A percentile compares a stretch with the other conserved stretches of the same genome.
These are phyloP conservation scores for Bipolaris cookei DNA, from an alignment of 2,329 filamentous ascomycete genomes.

Conservation along the genomic window DNA sequence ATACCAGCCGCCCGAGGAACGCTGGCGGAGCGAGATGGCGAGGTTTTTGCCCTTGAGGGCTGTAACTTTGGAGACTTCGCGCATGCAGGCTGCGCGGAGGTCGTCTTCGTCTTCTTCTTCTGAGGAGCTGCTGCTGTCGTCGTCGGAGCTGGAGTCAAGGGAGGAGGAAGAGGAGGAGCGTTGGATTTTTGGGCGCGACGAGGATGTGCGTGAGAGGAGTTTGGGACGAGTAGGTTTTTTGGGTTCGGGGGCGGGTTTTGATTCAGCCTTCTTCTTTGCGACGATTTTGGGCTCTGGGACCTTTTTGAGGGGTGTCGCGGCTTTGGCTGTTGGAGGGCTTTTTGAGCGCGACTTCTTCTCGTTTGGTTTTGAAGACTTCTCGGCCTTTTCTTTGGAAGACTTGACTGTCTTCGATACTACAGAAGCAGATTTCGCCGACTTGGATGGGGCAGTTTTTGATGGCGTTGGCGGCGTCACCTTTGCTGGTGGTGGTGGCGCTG, in stretches of 20 bases:
- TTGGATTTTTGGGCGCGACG: slow-evolving; percentile 13
- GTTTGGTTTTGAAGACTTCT: slow-evolving; percentile 8
- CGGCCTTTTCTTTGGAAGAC: slow-evolving; percentile 9
- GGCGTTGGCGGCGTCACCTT: slow-evolving; percentile 5
- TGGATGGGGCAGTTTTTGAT: slow-evolving; percentile 17
- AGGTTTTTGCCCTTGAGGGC: slow-evolving; percentile 33
- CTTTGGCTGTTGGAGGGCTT: slow-evolving; percentile 11
- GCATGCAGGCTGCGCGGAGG: slow-evolving; percentile 15
- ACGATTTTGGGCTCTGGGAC: slow-evolving; percentile 10
- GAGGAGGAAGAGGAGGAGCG: slow-evolving; percentile 8
- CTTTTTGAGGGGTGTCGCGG: slow-evolving; percentile 10
- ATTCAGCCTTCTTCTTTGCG: slow-evolving; percentile 8
- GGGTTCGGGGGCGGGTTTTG: slow-evolving; percentile 7
- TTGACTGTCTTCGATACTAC: slow-evolving; percentile 7
- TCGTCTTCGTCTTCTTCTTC: slow-evolving; percentile 12
- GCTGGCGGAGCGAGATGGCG: slow-evolving; percentile 29
- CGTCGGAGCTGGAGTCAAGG: slow-evolving; percentile 7
- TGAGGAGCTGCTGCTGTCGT: neutral
- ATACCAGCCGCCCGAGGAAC: slow-evolving; percentile 33
- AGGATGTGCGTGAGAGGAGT: slow-evolving; percentile 7
- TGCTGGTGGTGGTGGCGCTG: slow-evolving; percentile 9
- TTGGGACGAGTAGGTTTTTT: slow-evolving; percentile 10
- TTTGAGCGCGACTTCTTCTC: slow-evolving; percentile 18
- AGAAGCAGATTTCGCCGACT: slow-evolving; percentile 9
- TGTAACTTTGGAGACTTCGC: slow-evolving; percentile 27